Evolutionary conservation across 306 rosid genomes (phyloP).

Genomic region (Dicorynia guianensis): DNA sequence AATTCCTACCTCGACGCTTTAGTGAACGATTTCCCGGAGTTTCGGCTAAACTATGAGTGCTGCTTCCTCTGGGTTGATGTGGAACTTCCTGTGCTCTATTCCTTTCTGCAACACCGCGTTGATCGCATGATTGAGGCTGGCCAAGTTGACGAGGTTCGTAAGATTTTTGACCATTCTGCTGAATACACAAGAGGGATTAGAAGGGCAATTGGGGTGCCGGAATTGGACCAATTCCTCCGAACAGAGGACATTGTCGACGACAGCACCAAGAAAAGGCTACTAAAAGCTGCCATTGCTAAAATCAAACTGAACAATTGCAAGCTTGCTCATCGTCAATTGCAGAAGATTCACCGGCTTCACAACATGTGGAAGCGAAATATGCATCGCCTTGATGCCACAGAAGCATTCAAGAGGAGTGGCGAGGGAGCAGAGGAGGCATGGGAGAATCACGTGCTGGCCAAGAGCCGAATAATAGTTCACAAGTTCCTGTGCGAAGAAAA

Average conservation of each 20-base stretch:
- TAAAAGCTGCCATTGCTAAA: slow-evolving; percentile 45
- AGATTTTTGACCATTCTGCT: slow-evolving; percentile 26
- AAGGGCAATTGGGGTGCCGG: slow-evolving; percentile 56
- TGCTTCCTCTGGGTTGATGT: slow-evolving; percentile 64
- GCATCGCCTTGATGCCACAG: slow-evolving; percentile 52
- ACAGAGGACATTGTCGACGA: slow-evolving; percentile 36
- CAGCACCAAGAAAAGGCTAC: slow-evolving; percentile 6
- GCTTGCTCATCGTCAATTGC: slow-evolving; percentile 46
- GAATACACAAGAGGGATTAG: slow-evolving; percentile 51
- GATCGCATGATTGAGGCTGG: slow-evolving; percentile 57
- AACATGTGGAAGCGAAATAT: slow-evolving; percentile 43
- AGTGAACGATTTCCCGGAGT: slow-evolving; percentile 35
- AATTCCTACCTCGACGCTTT: slow-evolving; percentile 51
- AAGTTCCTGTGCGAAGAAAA: slow-evolving; percentile 36
- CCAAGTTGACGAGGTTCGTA: slow-evolving; percentile 46
- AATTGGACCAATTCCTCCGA: slow-evolving; percentile 41
- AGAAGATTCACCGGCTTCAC: slow-evolving; percentile 46
- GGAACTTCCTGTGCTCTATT: slow-evolving; percentile 20
- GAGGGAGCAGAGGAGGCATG: slow-evolving; percentile 32
- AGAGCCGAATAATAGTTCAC: slow-evolving; percentile 25
- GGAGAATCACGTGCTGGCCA: slow-evolving; percentile 41
- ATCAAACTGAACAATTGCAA: slow-evolving; percentile 48
- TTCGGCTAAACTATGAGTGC: slow-evolving; percentile 48
- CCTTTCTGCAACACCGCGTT: slow-evolving; percentile 45
- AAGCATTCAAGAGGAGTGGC: not conserved